Evolutionary conservation across 2,329 filamentous ascomycete genomes (phyloP).

Genomic region (Ciborinia camelliae): DNA sequence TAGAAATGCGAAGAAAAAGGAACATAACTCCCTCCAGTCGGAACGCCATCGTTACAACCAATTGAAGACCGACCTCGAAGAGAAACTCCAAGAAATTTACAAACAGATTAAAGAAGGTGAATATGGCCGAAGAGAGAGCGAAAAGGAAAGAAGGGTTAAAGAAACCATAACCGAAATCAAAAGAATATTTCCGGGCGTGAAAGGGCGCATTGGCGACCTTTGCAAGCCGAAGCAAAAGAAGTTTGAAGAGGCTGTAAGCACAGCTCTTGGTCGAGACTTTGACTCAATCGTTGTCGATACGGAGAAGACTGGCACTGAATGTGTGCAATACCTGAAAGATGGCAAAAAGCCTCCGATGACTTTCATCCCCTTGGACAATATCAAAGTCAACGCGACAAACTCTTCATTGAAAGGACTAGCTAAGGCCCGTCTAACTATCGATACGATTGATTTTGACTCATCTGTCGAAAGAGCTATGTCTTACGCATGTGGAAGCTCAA

Average conservation of each 20-base stretch:
- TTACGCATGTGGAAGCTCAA: slow-evolving; percentile 90
- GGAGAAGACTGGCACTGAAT: slow-evolving; percentile 89
- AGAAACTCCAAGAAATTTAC: slow-evolving; percentile 80
- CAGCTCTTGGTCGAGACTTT: slow-evolving; percentile 87
- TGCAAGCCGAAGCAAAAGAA: slow-evolving; percentile 98
- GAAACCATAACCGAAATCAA: slow-evolving; percentile 85
- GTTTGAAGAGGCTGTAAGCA: slow-evolving; percentile 88
- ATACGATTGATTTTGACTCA: slow-evolving; percentile 91
- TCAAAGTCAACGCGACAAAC: slow-evolving; percentile 89
- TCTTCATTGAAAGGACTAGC: slow-evolving; percentile 86
- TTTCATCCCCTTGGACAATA: slow-evolving; percentile 95
- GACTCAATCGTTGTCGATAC: slow-evolving; percentile 94
- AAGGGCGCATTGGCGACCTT: slow-evolving; percentile 83
- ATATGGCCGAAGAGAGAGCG: slow-evolving; percentile 78
- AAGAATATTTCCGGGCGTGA: slow-evolving; percentile 86
- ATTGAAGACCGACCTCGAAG: slow-evolving; percentile 82
- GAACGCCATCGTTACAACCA: slow-evolving; percentile 79
- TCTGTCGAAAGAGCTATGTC: slow-evolving; percentile 87
- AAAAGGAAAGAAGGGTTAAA: slow-evolving; percentile 73
- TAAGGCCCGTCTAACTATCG: slow-evolving; percentile 84
- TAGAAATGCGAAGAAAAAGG: slow-evolving; percentile 86
- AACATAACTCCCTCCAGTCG: slow-evolving; percentile 80
- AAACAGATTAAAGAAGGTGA: slow-evolving; percentile 81
- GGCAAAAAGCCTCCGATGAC: slow-evolving; percentile 84
- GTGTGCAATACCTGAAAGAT: slow-evolving; percentile 90